Conservation (phyloP, 768 basidiomycete genomes). For the Solioccasus polychromus region DNA sequence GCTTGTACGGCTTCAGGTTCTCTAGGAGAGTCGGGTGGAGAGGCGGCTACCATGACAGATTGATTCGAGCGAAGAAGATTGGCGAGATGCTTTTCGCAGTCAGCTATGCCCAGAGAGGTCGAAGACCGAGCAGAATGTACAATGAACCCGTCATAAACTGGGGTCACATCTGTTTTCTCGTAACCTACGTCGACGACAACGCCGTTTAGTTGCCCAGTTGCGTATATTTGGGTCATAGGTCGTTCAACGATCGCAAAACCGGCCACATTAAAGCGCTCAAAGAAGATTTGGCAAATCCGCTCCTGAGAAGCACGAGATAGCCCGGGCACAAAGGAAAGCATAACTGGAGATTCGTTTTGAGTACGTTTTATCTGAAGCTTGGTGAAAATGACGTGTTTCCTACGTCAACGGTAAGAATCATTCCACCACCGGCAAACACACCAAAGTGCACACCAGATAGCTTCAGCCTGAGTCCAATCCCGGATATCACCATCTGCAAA, state of each 20-base stretch:
- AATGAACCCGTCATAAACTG: slow-evolving; percentile 72
- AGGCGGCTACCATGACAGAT: slow-evolving; percentile 54
- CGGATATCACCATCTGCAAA: slow-evolving; percentile 69
- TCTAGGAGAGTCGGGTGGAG: slow-evolving; percentile 48
- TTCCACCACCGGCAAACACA: neutral
- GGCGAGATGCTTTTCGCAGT: slow-evolving; percentile 77
- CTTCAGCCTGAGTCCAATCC: slow-evolving; percentile 86
- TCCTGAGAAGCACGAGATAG: slow-evolving; percentile 69
- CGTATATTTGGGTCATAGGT: slow-evolving; percentile 80
- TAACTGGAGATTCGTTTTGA: slow-evolving; percentile 85
- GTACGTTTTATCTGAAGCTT: slow-evolving; percentile 72
- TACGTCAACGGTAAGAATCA: slow-evolving; percentile 30
- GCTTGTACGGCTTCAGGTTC: slow-evolving; percentile 46
- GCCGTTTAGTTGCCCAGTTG: slow-evolving; percentile 67
- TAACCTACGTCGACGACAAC: slow-evolving; percentile 81
- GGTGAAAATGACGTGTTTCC: slow-evolving; percentile 83
- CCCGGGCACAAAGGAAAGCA: slow-evolving; percentile 66
- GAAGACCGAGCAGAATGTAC: slow-evolving; percentile 50
- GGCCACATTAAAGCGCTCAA: slow-evolving; percentile 90
- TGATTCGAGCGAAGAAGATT: slow-evolving; percentile 69
- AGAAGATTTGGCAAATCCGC: slow-evolving; percentile 78
- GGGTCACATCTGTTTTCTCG: slow-evolving; percentile 72
- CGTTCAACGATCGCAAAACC: slow-evolving; percentile 80
- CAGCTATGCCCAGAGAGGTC: slow-evolving; percentile 63
- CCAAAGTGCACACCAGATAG: slow-evolving; percentile 64